Evolutionary conservation across 129 eudicot genomes (phyloP).

Genomic region (Erigeron canadensis): DNA sequence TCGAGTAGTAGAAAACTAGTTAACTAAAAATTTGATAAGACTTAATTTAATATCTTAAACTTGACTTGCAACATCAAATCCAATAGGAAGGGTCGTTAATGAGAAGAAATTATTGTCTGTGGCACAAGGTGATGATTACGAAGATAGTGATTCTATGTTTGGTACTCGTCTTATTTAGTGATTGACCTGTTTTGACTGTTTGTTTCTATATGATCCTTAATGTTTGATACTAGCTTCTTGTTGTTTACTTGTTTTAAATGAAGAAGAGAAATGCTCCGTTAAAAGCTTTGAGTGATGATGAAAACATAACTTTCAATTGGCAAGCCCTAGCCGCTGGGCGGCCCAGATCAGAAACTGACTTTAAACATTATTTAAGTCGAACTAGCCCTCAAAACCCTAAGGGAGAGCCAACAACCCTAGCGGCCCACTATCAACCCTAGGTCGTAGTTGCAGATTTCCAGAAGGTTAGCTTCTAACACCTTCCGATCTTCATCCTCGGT

Average conservation of each 20-base stretch:
- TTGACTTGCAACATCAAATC: constrained; percentile 10
- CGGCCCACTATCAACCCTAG: too few relatives aligned
- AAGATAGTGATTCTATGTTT: constrained; percentile 19
- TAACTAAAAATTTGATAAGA: too few relatives aligned
- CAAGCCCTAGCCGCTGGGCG: too few relatives aligned
- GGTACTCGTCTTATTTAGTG: constrained; percentile 24
- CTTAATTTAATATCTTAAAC: too few relatives aligned
- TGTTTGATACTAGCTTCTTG: constrained; percentile 11
- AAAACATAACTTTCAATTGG: constrained; percentile 12
- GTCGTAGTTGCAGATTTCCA: too few relatives aligned
- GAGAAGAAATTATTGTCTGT: constrained; percentile 1
- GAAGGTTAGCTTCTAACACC: too few relatives aligned
- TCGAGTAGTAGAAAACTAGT: too few relatives aligned
- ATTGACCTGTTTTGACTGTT: not conserved
- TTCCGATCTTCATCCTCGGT: too few relatives aligned
- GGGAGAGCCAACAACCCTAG: too few relatives aligned
- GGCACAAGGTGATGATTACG: constrained; percentile 16
- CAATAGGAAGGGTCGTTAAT: not conserved
- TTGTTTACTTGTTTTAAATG: constrained; percentile 15
- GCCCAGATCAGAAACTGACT: too few relatives aligned
- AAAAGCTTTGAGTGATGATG: constrained; percentile 10
- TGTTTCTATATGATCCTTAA: not conserved
- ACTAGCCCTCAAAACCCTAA: too few relatives aligned
- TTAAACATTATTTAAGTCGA: too few relatives aligned
- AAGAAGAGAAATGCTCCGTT: constrained; percentile 14